A percentile compares a stretch with the other conserved stretches of the same genome.
Evolutionary conservation across 345 rosid species (phyloP).

Genomic region (Acer yangbiense): DNA sequence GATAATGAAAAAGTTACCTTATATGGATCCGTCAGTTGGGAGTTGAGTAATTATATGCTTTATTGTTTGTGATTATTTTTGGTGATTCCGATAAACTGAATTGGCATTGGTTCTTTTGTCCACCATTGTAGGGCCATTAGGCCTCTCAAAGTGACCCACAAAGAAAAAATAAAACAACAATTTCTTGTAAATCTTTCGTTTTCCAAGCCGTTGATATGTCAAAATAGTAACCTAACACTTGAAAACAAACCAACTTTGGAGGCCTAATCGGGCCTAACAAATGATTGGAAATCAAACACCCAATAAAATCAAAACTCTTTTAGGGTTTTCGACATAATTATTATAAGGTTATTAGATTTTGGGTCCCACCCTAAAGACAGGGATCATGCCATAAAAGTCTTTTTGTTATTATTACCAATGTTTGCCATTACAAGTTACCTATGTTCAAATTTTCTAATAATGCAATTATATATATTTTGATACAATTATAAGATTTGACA

Average conservation of each 20-base stretch:
- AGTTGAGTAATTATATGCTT: conserved; percentile 12
- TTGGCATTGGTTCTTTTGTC: conserved; percentile 15
- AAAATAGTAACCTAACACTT: conserved; percentile 21
- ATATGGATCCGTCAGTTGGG: not conserved
- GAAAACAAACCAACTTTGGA: conserved; percentile 3
- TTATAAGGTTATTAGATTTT: conserved; percentile 16
- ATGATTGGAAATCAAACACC: conserved; percentile 17
- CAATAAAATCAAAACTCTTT: conserved; percentile 20
- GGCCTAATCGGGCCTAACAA: conserved; percentile 2
- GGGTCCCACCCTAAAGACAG: conserved; percentile 40
- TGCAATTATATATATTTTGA: conserved; percentile 24
- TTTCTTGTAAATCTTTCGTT: conserved; percentile 8
- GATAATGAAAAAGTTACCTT: too few relatives aligned
- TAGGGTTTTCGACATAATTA: conserved; percentile 24
- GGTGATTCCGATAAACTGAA: conserved; percentile 11
- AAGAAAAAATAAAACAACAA: not conserved
- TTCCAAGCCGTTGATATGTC: conserved; percentile 28
- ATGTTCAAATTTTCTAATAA: conserved; percentile 24
- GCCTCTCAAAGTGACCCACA: not conserved
- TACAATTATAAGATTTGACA: conserved; percentile 44
- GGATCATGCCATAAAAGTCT: conserved; percentile 49
- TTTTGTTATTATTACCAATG: conserved; percentile 51
- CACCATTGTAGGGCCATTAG: conserved; percentile 9
- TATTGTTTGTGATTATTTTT: not conserved
- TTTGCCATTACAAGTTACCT: conserved; percentile 65